Evolutionary conservation across 2,329 filamentous ascomycete species (phyloP).

Genomic region (Pseudocercospora cruenta): DNA sequence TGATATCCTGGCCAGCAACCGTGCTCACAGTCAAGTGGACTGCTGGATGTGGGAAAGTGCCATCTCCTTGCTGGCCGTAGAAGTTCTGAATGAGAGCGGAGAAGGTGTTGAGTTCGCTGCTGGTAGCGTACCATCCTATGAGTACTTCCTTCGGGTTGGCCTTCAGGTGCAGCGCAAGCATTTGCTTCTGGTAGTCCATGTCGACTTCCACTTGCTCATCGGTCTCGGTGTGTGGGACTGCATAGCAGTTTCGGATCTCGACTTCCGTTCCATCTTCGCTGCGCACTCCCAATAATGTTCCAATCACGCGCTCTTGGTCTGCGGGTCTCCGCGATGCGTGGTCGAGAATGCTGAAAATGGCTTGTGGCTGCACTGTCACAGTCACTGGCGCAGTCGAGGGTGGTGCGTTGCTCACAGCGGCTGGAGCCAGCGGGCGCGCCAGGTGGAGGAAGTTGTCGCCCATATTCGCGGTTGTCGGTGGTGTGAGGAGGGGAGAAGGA

Average conservation of each 20-base stretch:
- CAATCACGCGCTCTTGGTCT: conserved; percentile 94
- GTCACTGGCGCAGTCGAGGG: conserved; percentile 87
- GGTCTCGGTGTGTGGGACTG: conserved; percentile 97
- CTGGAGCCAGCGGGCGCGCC: conserved; percentile 85
- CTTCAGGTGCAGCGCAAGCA: conserved; percentile 92
- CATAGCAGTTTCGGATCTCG: conserved; percentile 94
- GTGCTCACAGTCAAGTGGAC: conserved; percentile 95
- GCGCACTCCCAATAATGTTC: conserved; percentile 87
- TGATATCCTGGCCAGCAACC: conserved; percentile 82
- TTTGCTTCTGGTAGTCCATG: conserved; percentile 99
- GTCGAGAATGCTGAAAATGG: conserved; percentile 73
- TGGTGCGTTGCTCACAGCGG: conserved; percentile 71
- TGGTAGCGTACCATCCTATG: conserved; percentile 98
- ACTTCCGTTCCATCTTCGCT: conserved; percentile 97
- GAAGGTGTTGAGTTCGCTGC: conserved; percentile 96
- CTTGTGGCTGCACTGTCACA: conserved; percentile 93
- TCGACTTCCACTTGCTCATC: conserved; percentile 99
- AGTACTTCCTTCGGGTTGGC: conserved; percentile 91
- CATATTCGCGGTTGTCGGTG: conserved; percentile 33
- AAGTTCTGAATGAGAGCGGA: conserved; percentile 99
- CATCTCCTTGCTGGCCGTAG: conserved; percentile 94
- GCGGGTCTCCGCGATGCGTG: conserved; percentile 90
- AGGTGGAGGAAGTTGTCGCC: conserved; percentile 86
- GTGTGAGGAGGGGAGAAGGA: conserved; percentile 7
- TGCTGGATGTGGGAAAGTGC: conserved; percentile 95